A percentile compares a stretch with the other conserved stretches of the same genome.
Evolutionary conservation across 2,329 filamentous ascomycete species (phyloP).

Genomic region (Aspergillus neoniger): DNA sequence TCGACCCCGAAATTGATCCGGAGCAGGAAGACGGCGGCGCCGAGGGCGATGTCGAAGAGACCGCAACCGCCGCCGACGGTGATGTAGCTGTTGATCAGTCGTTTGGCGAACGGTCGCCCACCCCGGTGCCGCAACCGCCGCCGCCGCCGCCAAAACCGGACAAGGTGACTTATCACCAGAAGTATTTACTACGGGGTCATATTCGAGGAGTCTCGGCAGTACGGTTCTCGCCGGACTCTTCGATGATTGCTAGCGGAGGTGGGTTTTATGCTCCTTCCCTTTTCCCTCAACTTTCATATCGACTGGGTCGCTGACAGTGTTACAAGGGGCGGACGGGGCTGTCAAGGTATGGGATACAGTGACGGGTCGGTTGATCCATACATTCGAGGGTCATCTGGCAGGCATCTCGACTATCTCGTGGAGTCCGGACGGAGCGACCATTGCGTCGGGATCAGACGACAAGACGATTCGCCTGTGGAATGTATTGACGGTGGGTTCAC

Average conservation of each 20-base stretch:
- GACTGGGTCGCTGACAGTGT: constrained; percentile 9
- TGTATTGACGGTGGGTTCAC: constrained; percentile 49
- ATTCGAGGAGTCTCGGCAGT: constrained; percentile 77
- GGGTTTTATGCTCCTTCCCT: constrained; percentile 26
- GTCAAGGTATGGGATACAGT: constrained; percentile 86
- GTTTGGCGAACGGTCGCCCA: constrained; percentile 35
- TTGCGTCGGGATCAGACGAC: constrained; percentile 93
- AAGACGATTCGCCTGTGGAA: constrained; percentile 96
- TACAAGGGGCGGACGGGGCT: constrained; percentile 74
- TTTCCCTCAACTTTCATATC: not conserved
- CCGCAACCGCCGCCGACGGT: constrained; percentile 18
- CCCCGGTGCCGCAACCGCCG: constrained; percentile 42
- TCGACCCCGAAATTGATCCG: not conserved
- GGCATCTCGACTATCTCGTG: constrained; percentile 93
- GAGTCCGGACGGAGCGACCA: constrained; percentile 82
- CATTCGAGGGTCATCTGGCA: constrained; percentile 88
- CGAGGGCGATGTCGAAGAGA: constrained; percentile 25
- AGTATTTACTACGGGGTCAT: constrained; percentile 75
- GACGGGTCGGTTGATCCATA: constrained; percentile 79
- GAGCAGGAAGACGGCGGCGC: not conserved
- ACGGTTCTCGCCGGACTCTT: constrained; percentile 86
- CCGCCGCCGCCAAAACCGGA: constrained; percentile 54
- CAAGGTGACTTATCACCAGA: constrained; percentile 67
- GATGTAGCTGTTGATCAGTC: constrained; percentile 17
- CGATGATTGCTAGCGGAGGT: constrained; percentile 85